Evolutionary conservation across 768 basidiomycete species (phyloP), one percentile per base, ranked within the genome.

Genomic region (Mycena filopes): DNA sequence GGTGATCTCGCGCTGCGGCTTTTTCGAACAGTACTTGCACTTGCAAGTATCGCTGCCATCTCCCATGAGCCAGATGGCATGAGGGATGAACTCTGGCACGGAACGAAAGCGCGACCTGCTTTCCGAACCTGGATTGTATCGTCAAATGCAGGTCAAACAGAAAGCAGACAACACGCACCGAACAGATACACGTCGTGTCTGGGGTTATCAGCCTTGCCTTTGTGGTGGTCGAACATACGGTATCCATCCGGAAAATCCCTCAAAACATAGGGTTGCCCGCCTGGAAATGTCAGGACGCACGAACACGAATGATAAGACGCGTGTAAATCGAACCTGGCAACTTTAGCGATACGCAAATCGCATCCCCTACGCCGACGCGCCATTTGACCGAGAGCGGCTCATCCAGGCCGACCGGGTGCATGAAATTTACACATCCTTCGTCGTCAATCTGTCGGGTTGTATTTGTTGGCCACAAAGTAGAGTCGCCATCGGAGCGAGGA

Each of bases 71-170:
- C 93, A 95, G 62, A 88, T 80, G 3, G 91, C 91, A 70, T 96
- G 94, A 5, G 93, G 93, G 49, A 91, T 85, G 74, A 95, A 94
- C 73, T 96, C 94, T 50, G 90, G 90, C n/a, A 88, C 80, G 15
- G 93, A 94, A 45, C 94, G 90, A 75, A 94, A 95, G 36, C 80
- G 79, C 43, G 73, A 74, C 58, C 79, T 84, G 31, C 77, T 79
- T 42, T 62, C 46, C 60, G 82, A 77, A 2, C 88, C 89, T 77
- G 43, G 28, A 60, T 33, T 5, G 7, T 15, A 8, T 13, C 12
- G 46, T 58, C 25, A 65, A 51, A 38, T 20, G 1, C 18, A 13
- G 53, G 9, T 29, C 38, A 29, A 3, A 60, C 18, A 47, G n/a
- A 36, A 33, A 55, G 67, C 46, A 46, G 11, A 48, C 11, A 36